phyloP scores from a whole-genome alignment of 345 rosid genomes.

The Clausena lansium region DNA sequence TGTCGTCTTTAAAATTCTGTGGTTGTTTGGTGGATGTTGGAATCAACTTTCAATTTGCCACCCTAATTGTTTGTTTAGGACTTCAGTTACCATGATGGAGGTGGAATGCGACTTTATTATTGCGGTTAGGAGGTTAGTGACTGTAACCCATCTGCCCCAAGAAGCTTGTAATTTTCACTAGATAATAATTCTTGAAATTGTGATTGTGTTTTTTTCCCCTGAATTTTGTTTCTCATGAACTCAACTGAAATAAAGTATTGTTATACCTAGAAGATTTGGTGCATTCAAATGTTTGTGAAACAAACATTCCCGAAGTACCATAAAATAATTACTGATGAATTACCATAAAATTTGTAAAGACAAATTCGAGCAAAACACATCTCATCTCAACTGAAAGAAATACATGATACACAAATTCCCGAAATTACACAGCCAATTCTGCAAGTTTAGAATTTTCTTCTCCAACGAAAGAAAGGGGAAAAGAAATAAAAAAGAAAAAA shows the following conservation, averaged over 20 bases:
- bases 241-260: not conserved
- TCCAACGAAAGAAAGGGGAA: not conserved
- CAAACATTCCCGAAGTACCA: not conserved
- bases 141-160: not conserved
- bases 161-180: not conserved
- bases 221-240: not conserved
- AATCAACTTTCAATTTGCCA: not conserved
- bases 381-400: not conserved
- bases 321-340: not conserved
- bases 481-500: too few species aligned
- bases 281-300: too few species aligned
- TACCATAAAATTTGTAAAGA: not conserved
- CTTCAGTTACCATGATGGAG: not conserved
- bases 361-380: not conserved
- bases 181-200: not conserved
- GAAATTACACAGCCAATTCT: not conserved
- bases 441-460: not conserved
- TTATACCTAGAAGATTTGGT: not conserved
- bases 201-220: not conserved
- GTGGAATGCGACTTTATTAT: not conserved
- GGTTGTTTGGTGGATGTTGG: not conserved
- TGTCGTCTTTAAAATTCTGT: conserved; percentile 3
- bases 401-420: not conserved
- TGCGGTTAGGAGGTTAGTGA: not conserved
- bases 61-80: conserved; percentile 13